phyloP scores from a whole-genome alignment of 768 basidiomycete genomes.

The Gymnopilus dilepis region DNA sequence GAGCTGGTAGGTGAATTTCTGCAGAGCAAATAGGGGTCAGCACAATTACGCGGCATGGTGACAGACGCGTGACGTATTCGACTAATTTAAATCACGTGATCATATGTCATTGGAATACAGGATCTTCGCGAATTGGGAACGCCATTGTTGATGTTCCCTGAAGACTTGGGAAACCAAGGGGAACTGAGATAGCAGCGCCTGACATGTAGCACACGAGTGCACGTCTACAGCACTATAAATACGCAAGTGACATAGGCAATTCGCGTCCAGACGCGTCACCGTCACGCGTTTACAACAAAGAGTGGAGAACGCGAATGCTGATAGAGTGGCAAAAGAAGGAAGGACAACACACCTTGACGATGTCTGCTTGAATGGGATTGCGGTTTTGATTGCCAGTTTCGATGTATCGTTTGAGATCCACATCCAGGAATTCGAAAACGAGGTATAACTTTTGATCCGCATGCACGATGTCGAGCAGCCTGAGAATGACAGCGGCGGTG shows the following conservation, averaged over 20 bases:
- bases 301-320: constrained; percentile 11
- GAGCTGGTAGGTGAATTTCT: constrained; percentile 98
- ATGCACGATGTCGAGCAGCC: constrained; percentile 95
- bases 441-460: constrained; percentile 97
- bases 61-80: constrained; percentile 28
- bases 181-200: constrained; percentile 15
- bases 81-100: constrained; percentile 36
- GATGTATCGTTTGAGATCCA: constrained; percentile 97
- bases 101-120: constrained; percentile 24
- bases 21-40: constrained; percentile 10
- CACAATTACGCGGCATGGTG: constrained; percentile 11
- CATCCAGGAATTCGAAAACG: constrained; percentile 97
- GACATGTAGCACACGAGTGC: constrained; percentile 7
- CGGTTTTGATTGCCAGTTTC: constrained; percentile 79
- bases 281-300: constrained; percentile 25
- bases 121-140: constrained; percentile 16
- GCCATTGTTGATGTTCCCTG: constrained; percentile 10
- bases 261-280: constrained; percentile 31
- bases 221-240: constrained; percentile 1
- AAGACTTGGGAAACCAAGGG: constrained; percentile 19
- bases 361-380: constrained; percentile 71
- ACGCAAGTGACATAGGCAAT: constrained; percentile 8
- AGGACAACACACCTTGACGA: constrained; percentile 73
- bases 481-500: constrained; percentile 38
- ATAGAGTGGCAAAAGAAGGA: constrained; percentile 19